Evolutionary conservation across 768 basidiomycete species (phyloP), one percentile per base, ranked within the genome.

Genomic region (Pleurotus ostreatus): DNA sequence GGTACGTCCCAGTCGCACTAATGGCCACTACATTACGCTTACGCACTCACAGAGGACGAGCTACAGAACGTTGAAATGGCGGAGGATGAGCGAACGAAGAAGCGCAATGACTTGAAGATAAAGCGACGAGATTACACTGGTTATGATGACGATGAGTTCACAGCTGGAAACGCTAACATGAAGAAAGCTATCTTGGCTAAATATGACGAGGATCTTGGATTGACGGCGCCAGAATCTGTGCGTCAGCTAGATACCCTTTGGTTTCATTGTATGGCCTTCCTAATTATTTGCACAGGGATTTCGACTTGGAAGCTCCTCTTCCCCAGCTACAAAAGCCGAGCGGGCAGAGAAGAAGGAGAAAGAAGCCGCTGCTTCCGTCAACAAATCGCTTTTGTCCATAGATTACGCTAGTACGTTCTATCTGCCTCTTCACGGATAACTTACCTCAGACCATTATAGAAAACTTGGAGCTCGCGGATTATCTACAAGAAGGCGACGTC

Each of bases 111-210:
- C 44, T 72, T 90, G 48, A 96, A 97, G 72, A 92, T 88, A 45
- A 94, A 96, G 75, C 86, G 81, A 56, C 84, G 82, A 22, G 89
- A 91, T 66, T 98, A 98, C 66, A 94, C 92, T 0, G 95, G 95
- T 13, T 96, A 92, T 67, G 95, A 99, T 63, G 96, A 98, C 63
- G 94, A 96, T 4, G 97, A 98, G 65, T 98, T 98, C 61, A 76
- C 70, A 2, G 82, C 82, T 20, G 89, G 85, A 20, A 80, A 76
- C 46, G 84, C 81, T 51, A 92, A 90, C n/a, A 78, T 86, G 78
- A 94, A 92, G 66, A 82, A 85, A 23, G 81, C 90, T 25, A 77
- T 98, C 30, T 72, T 99, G 52, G 81, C 90, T 16, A 98, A 98
- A 70, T 98, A 98, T 64, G 96, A 98, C 62, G 92, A 97, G 62